A percentile compares a stretch with the other conserved stretches of the same genome.
These are phyloP conservation scores for Murraya koenigii DNA, from an alignment of 345 rosid species.

Conservation along the genomic window DNA sequence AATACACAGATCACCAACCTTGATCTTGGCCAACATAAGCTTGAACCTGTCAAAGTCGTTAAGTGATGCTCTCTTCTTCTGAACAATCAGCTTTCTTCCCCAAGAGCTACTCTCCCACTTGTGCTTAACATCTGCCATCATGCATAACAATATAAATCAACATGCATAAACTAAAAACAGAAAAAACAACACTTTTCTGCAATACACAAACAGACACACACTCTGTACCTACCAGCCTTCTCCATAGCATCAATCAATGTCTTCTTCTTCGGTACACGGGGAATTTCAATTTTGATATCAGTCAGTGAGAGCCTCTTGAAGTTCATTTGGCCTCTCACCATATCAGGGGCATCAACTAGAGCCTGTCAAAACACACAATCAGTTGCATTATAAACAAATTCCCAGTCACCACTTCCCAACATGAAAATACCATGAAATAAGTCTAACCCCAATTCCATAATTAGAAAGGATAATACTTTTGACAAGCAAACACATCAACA, in stretches of 20 bases:
- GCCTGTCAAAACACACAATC: conserved; percentile 38
- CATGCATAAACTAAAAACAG: neutral
- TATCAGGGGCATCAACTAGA: conserved; percentile 78
- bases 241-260: conserved; percentile 72
- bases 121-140: conserved; percentile 63
- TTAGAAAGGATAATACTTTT: neutral
- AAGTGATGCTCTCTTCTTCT: conserved; percentile 71
- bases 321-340: conserved; percentile 82
- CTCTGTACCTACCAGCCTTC: conserved; percentile 55
- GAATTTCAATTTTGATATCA: conserved; percentile 69
- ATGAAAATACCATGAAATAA: neutral
- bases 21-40: conserved; percentile 87
- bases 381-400: neutral
- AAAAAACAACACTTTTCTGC: conserved; percentile 4
- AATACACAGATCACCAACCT: conserved; percentile 40
- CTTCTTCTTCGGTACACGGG: conserved; percentile 80
- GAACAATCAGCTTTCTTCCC: conserved; percentile 84
- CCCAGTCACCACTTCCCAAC: neutral
- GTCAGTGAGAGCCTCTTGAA: conserved; percentile 79
- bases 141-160: neutral
- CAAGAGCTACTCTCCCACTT: conserved; percentile 90
- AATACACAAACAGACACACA: neutral
- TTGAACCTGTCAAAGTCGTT: conserved; percentile 84
- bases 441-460: neutral
- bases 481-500: neutral